phyloP scores from a whole-genome alignment of 805 yeast genomes.

The Spathaspora arborariae region DNA sequence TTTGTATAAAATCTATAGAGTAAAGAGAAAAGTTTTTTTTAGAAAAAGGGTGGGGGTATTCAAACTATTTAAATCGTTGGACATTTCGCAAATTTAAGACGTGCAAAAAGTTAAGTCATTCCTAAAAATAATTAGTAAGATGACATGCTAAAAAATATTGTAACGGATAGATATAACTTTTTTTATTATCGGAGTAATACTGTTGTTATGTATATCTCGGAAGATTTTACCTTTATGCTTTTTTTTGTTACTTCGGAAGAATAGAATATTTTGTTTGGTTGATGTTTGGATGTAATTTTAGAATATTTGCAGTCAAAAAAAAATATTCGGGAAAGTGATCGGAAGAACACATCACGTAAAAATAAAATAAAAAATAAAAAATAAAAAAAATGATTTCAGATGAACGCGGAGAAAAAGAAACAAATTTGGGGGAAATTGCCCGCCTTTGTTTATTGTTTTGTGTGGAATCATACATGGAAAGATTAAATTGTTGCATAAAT shows the following conservation, averaged over 20 bases:
- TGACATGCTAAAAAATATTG: background rate
- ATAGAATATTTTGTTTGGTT: background rate
- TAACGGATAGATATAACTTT: background rate
- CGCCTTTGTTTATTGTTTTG: background rate
- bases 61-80: no score
- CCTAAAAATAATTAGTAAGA: background rate
- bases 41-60: no score
- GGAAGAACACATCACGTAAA: background rate
- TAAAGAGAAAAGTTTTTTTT: background rate
- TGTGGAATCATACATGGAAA: no score
- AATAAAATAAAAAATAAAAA: no score
- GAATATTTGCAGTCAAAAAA: background rate
- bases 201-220: background rate
- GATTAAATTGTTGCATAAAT: no score
- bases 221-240: background rate
- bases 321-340: background rate
- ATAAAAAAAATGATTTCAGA: no score
- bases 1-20: background rate
- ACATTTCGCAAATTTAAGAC: no score
- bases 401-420: background rate
- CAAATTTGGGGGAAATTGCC: background rate
- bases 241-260: background rate
- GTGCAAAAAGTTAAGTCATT: no score
- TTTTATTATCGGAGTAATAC: background rate
- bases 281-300: background rate